These are phyloP conservation scores for Capsicum rhomboideum DNA, from an alignment of 257 asterid species.

Conservation along the genomic window DNA sequence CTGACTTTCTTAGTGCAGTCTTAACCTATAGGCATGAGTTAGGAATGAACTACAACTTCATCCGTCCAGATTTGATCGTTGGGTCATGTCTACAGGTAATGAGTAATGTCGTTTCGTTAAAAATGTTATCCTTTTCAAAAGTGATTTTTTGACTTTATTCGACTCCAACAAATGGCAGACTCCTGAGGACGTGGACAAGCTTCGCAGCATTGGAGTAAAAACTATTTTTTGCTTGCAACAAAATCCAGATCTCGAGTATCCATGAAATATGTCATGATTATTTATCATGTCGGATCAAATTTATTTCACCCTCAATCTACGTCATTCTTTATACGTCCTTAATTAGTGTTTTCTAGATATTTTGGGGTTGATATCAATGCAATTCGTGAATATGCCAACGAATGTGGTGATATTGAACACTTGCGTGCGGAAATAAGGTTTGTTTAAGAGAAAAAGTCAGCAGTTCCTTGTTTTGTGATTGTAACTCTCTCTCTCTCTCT, in stretches of 20 bases:
- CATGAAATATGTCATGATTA: conserved; percentile 11
- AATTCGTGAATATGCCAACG: conserved; percentile 65
- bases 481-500: background rate
- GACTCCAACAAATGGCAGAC: conserved; percentile 39
- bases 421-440: conserved; percentile 91
- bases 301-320: background rate
- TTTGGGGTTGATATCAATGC: conserved; percentile 78
- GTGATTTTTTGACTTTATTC: background rate
- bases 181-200: conserved; percentile 93
- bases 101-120: background rate
- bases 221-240: conserved; percentile 87
- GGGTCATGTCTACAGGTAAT: conserved; percentile 95
- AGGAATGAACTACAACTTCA: conserved; percentile 92
- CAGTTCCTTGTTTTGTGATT: background rate
- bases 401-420: conserved; percentile 65
- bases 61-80: conserved; percentile 83
- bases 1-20: conserved; percentile 28
- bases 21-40: conserved; percentile 88
- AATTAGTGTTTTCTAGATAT: conserved; percentile 47
- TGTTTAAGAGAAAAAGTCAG: background rate
- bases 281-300: background rate
- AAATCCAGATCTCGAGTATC: conserved; percentile 97
- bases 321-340: conserved; percentile 36
- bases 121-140: background rate
- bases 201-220: conserved; percentile 79